These are phyloP conservation scores for Piper betle DNA, from an alignment of 164 flowering plant species.

Conservation along the genomic window DNA sequence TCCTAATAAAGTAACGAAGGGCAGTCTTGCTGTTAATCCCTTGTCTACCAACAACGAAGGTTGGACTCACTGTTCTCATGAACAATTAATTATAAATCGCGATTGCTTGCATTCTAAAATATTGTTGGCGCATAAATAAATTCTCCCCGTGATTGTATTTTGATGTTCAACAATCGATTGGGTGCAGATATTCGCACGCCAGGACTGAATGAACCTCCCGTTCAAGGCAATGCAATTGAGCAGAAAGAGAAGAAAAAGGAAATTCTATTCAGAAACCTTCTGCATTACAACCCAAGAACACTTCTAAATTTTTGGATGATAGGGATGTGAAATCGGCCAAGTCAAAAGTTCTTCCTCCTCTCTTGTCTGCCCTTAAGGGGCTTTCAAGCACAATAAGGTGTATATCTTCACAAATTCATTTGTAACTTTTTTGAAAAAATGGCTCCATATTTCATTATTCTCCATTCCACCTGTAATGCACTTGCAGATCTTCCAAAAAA, in stretches of 20 bases:
- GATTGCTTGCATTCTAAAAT: too few species aligned
- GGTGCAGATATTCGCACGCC: conserved; percentile 53
- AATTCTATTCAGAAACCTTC: conserved; percentile 48
- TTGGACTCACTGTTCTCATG: neutral
- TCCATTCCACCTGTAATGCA: neutral
- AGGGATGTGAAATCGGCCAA: conserved; percentile 24
- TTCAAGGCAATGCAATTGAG: conserved; percentile 21
- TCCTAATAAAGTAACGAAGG: neutral
- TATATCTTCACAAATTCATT: neutral
- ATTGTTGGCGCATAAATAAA: too few species aligned
- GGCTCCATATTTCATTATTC: neutral
- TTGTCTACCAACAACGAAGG: neutral
- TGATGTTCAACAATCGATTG: neutral
- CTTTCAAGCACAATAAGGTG: neutral
- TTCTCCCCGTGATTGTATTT: too few species aligned
- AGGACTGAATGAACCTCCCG: conserved; percentile 16
- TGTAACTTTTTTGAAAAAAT: neutral
- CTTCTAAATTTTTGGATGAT: conserved; percentile 26
- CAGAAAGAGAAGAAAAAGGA: conserved; percentile 45
- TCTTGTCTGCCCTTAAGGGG: neutral
- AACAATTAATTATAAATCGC: too few species aligned
- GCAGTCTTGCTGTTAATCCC: neutral
- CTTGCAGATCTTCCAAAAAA: conserved; percentile 19
- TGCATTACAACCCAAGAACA: conserved; percentile 34
- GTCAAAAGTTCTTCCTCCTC: neutral